A percentile compares a stretch with the other conserved stretches of the same genome.
Conservation (phyloP, 2,329 filamentous ascomycete species). For the Dichotomopilus funicola region DNA sequence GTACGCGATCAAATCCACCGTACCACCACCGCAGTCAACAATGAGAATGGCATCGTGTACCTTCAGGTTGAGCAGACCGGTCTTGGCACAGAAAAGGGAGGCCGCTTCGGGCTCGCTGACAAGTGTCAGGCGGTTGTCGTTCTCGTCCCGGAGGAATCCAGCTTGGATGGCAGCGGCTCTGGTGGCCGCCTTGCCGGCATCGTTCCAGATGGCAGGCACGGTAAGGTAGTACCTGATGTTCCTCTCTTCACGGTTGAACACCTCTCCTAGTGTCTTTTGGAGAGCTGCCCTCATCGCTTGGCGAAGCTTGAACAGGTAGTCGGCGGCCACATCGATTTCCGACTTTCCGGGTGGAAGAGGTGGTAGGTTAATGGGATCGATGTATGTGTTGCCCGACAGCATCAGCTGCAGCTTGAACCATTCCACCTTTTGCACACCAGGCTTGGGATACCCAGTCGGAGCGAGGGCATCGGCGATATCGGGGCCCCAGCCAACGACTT, state of each 20-base stretch:
- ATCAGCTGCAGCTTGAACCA: conserved; percentile 99
- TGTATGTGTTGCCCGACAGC: conserved; percentile 98
- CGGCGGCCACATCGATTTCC: conserved; percentile 97
- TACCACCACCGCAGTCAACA: conserved; percentile 96
- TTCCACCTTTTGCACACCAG: conserved; percentile 96
- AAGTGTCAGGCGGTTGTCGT: conserved; percentile 90
- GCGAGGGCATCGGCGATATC: conserved; percentile 96
- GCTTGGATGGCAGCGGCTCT: conserved; percentile 94
- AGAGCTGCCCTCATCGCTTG: conserved; percentile 94
- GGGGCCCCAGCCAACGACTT: conserved; percentile 98
- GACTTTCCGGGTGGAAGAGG: conserved; percentile 96
- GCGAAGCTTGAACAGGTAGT: conserved; percentile 96
- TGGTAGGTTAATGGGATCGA: conserved; percentile 96
- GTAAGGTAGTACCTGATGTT: conserved; percentile 98
- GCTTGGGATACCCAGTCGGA: conserved; percentile 95
- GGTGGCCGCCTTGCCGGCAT: conserved; percentile 94
- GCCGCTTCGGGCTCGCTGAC: conserved; percentile 96
- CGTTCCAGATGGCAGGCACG: conserved; percentile 99
- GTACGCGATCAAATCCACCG: conserved; percentile 97
- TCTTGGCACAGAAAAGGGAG: conserved; percentile 96
- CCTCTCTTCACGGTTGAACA: conserved; percentile 95
- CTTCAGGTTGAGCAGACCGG: conserved; percentile 90
- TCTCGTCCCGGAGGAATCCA: conserved; percentile 92
- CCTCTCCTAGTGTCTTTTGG: conserved; percentile 93
- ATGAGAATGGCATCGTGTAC: conserved; percentile 98